These are phyloP conservation scores for Tuber borchii DNA, from an alignment of 495 filamentous ascomycete genomes.

Conservation along the genomic window DNA sequence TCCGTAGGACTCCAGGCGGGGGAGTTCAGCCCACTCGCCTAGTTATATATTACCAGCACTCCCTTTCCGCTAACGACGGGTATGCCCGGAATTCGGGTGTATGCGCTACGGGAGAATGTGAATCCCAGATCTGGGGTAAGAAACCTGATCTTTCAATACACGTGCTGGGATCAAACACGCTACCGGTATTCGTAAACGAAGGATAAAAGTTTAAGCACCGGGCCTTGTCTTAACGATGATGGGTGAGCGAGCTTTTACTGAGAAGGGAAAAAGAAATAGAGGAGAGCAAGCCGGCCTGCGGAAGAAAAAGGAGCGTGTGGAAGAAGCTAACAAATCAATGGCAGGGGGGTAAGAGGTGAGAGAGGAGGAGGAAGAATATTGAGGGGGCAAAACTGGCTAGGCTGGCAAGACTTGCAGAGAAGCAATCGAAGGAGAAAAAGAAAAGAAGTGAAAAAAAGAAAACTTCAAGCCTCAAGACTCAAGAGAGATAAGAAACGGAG, in stretches of 20 bases:
- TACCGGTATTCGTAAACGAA: background rate
- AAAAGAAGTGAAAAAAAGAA: background rate
- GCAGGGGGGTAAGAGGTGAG: background rate
- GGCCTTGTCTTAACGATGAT: background rate
- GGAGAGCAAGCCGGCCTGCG: background rate
- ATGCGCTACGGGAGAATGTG: background rate
- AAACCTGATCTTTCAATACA: background rate
- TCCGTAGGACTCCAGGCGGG: background rate
- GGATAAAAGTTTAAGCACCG: background rate
- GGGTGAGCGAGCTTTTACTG: background rate
- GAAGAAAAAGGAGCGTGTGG: background rate
- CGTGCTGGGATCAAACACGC: background rate
- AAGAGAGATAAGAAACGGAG: background rate
- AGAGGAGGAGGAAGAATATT: background rate
- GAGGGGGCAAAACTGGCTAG: background rate
- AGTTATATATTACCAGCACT: background rate
- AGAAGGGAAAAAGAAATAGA: background rate
- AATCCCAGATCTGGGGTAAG: background rate
- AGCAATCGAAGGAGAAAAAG: background rate
- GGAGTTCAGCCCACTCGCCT: conserved; percentile 1
- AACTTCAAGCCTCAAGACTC: background rate
- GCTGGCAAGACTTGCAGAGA: background rate
- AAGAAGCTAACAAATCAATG: background rate
- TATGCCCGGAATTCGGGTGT: background rate
- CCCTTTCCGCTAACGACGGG: background rate